Base-by-base conservation (phyloP, 2,329 filamentous ascomycete species). In the Apiospora saccharicola region DNA sequence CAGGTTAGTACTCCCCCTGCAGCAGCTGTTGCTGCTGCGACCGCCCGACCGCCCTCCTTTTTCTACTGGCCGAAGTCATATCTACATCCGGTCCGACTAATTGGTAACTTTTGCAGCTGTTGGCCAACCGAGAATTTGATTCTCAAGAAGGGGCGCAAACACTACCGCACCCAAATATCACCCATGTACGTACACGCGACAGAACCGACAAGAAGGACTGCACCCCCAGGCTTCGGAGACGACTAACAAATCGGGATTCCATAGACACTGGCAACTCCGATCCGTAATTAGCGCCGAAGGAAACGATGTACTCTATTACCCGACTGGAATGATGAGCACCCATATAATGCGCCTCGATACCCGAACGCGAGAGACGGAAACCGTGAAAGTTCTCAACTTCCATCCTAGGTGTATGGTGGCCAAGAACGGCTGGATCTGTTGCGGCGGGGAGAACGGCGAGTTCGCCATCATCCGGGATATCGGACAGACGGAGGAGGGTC, bases 401-500 rank as follows among this genome's bases (percentile, higher is more conserved):
- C 89, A 82, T 77, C 93, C 95, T n/a, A 90, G 94, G 83, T 98
- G 96, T 81, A 89, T 98, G 8, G 93, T 94, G n/a, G 93, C 94
- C 10, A 92, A 91, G 70, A 90, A 93, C 78, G 95, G 95, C 70
- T 98, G 94, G 92, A 88, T 98, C 49, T 98, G 94, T 78, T 94
- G 95, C 67, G 96, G 96, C 67, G 96, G 96, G 73, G 93, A 97
- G 78, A 90, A 91, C 75, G 96, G 96, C 72, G 93, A 97, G 79
- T 98, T 97, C 79, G 92, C 93, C 43, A 91, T 94, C 71, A 92
- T 98, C 78, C 90, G 89, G 70, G 85, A 85, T 44, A 77, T 77
- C 68, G 80, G 76, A 70, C 75, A 74, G 79, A 82, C 71, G 71
- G 73, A 76, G 57, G 69, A 71, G 37, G 41, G 69, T 24, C 30